Evolutionary conservation across 257 asterid species (phyloP).

Genomic region (Plantago major): DNA sequence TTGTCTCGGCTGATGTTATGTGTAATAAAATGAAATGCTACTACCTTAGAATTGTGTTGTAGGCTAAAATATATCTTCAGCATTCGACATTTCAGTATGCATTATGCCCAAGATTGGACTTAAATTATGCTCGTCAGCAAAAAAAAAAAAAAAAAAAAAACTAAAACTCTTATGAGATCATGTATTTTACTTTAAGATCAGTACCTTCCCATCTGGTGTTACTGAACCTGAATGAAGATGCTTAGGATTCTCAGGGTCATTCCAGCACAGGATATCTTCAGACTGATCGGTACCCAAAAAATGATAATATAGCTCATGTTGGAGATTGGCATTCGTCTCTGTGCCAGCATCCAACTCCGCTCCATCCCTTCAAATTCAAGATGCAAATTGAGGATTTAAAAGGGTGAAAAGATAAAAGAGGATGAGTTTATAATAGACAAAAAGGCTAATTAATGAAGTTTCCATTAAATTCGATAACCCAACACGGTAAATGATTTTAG

Average conservation of each 20-base stretch:
- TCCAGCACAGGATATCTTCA: slow-evolving; percentile 87
- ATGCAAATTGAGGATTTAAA: slow-evolving; percentile 23
- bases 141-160: too few relatives aligned
- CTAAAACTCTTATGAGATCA: not conserved
- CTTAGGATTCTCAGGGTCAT: slow-evolving; percentile 73
- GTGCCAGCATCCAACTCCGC: slow-evolving; percentile 78
- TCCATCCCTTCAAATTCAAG: slow-evolving; percentile 51
- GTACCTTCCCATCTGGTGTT: slow-evolving; percentile 91
- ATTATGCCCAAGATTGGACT: too few relatives aligned
- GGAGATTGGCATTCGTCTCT: slow-evolving; percentile 73
- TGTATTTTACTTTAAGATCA: slow-evolving; percentile 6
- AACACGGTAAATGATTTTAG: slow-evolving; percentile 7
- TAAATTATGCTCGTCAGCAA: too few relatives aligned
- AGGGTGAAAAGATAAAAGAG: not conserved
- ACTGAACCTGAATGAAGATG: slow-evolving; percentile 62
- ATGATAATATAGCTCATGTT: slow-evolving; percentile 89
- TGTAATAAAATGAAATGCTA: too few relatives aligned
- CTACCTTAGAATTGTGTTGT: too few relatives aligned
- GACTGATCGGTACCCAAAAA: slow-evolving; percentile 86
- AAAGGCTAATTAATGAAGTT: too few relatives aligned
- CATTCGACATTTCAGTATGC: too few relatives aligned
- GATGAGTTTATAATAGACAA: not conserved
- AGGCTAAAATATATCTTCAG: too few relatives aligned
- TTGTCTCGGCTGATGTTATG: too few relatives aligned
- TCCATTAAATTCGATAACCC: too few relatives aligned